Evolutionary conservation across 2,329 filamentous ascomycete species (phyloP), one percentile per base, ranked within the genome.

Genomic region (Cryphonectria japonica): DNA sequence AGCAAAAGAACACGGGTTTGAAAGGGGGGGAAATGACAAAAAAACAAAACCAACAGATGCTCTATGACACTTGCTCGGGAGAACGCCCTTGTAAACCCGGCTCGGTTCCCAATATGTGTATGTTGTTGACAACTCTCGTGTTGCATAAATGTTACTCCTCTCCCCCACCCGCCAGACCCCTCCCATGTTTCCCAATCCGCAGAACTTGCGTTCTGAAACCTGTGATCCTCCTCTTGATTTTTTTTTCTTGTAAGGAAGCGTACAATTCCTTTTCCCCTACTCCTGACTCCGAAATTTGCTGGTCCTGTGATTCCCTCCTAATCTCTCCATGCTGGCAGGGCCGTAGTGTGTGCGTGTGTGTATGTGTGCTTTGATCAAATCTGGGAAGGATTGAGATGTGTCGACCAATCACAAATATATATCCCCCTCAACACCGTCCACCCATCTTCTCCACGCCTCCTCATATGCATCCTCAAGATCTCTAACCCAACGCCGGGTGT

Each of bases 381-480:
- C 16, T 13, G 41, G n/a, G 54, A 22, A 19, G 9, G 46, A 22
- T 13, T 26, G 32, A 41, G 26, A 26, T 14, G 3, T 16, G n/a
- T 64, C 41, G 41, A 50, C 19, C 4, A 46, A 65, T 72, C 69
- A 86, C 60, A 99, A 86, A 86, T 94, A 96, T 75, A 99, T 97
- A 84, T 99, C 96, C 11, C 95, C 95, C n/a, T 93, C 91, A 80
- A 94, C 89, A 16, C 94, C 95, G 57, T 84, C 85, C 54, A 95
- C 94, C 95, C 96, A 99, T 78, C 89, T 88, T 76, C 86, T 86
- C 96, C 96, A 99, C 26, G 95, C 94, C 78, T 92, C 89, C 74
- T 93, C 91, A 79, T 98, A 99, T 16, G 94, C 95, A 73, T 88
- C 86, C 83, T 99, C 96, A 29, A 99, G 83, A 81, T 98, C 95